Evolutionary conservation across 495 filamentous ascomycete species (phyloP), one percentile per base, ranked within the genome.

Genomic region (Astrocystis sublimbata): DNA sequence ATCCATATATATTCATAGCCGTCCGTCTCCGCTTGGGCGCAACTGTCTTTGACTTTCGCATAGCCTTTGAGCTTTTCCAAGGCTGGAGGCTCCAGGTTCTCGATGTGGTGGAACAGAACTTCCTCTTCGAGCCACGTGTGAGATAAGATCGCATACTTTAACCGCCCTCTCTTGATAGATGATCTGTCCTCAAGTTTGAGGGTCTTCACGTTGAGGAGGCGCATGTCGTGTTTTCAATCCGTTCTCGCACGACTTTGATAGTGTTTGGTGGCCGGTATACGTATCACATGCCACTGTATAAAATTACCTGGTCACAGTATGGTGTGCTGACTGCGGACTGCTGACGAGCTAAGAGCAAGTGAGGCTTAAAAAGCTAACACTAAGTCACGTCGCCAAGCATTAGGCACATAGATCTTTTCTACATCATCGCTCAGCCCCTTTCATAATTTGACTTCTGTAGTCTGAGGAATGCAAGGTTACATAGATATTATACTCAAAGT

Each of bases 111-210:
- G 23, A 47, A 47, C 23, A 47, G 23, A 3, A 28, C 45, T 6
- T 47, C 45, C 28, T 47, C 45, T 47, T 47, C 23, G 6, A 28
- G 23, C 45, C 45, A 47, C 3, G 45, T 47, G 28, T 47, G 45
- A 28, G 45, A 47, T 28, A 47, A 47, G 45, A 47, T 47, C 5
- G 45, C 45, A n/a, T 47, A 47, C 45, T 47, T 47, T n/a, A 24
- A 24, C 12, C 45, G 45, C 24, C 28, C n/a, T n/a, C n/a, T 47
- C 6, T 47, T 47, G 45, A 7, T n/a, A 1, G 7, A 47, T 15
- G n/a, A n/a, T 21, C 24, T 26, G 45, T 47, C 23, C 23, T 47
- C 45, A 24, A 47, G 45, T 24, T 28, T 28, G 12, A 47, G 45
- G 12, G 45, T 47, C 45, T 47, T 47, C 15, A 47, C 45, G 3